Conservation (phyloP, 257 asterid species). For the Primulina tabacum region DNA sequence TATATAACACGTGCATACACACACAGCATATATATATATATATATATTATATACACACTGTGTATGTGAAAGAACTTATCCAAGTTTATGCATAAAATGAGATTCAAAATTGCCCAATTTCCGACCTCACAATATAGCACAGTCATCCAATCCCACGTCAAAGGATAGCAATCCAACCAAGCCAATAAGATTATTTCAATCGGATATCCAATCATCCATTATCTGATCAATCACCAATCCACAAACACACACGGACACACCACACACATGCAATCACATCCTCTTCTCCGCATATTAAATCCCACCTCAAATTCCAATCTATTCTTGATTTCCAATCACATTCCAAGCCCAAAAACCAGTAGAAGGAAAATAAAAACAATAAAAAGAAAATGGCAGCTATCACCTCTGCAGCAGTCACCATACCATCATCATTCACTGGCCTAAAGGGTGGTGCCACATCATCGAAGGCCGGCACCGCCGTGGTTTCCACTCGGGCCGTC, state of each 20-base stretch:
- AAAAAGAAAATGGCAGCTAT: constrained; percentile 45
- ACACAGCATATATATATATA: no score
- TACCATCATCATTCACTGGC: constrained; percentile 73
- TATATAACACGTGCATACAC: no score
- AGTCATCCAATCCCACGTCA: constrained; percentile 35
- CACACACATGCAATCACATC: background rate
- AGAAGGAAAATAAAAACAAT: background rate
- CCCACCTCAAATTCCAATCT: constrained; percentile 20
- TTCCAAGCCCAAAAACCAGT: no score
- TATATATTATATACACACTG: no score
- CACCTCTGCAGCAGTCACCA: constrained; percentile 70
- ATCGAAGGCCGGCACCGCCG: constrained; percentile 34
- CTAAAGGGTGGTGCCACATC: constrained; percentile 40
- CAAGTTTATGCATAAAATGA: background rate
- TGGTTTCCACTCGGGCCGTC: constrained; percentile 20
- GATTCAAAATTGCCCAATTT: background rate
- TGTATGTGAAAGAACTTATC: no score
- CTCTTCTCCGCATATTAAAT: constrained; percentile 30
- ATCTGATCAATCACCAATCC: constrained; percentile 25
- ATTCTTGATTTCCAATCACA: constrained; percentile 30
- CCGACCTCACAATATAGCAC: constrained; percentile 25
- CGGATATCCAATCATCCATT: constrained; percentile 36
- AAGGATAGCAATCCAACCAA: constrained; percentile 31
- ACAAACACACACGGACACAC: constrained; percentile 23
- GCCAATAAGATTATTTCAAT: constrained; percentile 33